These are phyloP conservation scores for Pleurotus salmoneostramineus DNA, from an alignment of 768 basidiomycete species.

Conservation along the genomic window DNA sequence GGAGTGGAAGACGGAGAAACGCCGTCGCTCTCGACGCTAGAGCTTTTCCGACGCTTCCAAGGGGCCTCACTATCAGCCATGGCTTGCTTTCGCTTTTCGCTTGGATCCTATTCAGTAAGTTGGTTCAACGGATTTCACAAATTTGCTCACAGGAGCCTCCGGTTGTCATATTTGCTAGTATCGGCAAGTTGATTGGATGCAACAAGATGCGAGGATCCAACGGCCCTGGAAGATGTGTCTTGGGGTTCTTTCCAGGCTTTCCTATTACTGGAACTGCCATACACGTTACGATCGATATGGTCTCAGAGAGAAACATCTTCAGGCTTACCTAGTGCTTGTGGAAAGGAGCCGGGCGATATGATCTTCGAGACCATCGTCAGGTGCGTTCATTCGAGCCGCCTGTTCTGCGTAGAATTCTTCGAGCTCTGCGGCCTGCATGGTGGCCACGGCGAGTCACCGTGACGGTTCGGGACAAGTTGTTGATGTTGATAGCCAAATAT, in stretches of 20 bases:
- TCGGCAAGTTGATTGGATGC: background rate
- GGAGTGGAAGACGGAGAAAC: background rate
- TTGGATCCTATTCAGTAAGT: background rate
- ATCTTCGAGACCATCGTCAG: constrained; percentile 48
- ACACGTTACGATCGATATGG: background rate
- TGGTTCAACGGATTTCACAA: background rate
- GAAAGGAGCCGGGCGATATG: constrained; percentile 33
- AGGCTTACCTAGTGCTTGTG: constrained; percentile 9
- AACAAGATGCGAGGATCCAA: background rate
- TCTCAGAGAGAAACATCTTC: background rate
- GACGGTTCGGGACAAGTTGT: background rate
- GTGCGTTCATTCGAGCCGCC: constrained; percentile 47
- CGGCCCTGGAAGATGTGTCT: too few relatives aligned
- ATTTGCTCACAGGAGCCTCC: background rate
- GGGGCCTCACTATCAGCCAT: background rate
- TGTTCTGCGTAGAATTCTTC: constrained; percentile 53
- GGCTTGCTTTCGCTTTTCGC: background rate
- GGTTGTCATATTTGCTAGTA: background rate
- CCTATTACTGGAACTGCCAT: too few relatives aligned
- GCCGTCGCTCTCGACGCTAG: background rate
- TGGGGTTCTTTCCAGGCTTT: too few relatives aligned
- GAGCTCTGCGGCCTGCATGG: constrained; percentile 24
- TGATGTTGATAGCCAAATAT: background rate
- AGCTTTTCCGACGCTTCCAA: background rate
- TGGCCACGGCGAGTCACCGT: background rate